Evolutionary conservation across 1,284 basidiomycete genomes (phyloP).

Genomic region (Veloboletus limbatus): DNA sequence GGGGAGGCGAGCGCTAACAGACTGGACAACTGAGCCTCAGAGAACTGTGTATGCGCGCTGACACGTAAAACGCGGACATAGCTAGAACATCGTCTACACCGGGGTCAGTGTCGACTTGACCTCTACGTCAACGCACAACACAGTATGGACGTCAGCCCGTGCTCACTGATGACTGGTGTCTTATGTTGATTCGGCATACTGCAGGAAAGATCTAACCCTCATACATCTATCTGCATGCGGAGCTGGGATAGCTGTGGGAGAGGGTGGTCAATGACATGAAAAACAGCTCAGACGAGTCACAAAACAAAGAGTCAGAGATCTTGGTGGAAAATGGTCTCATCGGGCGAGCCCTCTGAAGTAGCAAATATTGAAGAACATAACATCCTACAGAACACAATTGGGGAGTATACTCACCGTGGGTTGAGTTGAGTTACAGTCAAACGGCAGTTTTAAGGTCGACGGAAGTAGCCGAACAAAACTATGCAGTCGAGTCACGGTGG

Average conservation of each 20-base stretch:
- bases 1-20: constrained; percentile 72
- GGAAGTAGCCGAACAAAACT: constrained; percentile 41
- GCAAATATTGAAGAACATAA: constrained; percentile 69
- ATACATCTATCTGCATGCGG: too few species aligned
- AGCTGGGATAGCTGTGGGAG: not conserved
- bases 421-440: too few species aligned
- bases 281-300: not conserved
- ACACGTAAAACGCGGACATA: constrained; percentile 37
- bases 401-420: too few species aligned
- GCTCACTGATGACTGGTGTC: constrained; percentile 60
- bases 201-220: too few species aligned
- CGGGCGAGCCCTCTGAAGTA: constrained; percentile 75
- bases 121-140: constrained; percentile 8
- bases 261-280: constrained; percentile 16
- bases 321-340: constrained; percentile 80
- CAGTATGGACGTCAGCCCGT: not conserved
- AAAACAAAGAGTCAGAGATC: constrained; percentile 61
- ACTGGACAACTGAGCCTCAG: constrained; percentile 34
- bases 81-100: constrained; percentile 92
- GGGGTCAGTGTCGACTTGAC: constrained; percentile 75
- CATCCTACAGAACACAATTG: constrained; percentile 43
- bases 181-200: constrained; percentile 16
- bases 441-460: too few species aligned
- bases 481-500: constrained; percentile 56
- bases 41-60: constrained; percentile 6